Evolutionary conservation across 108 stramenopile species (phyloP).

Genomic region (Skeletonema potamos): DNA sequence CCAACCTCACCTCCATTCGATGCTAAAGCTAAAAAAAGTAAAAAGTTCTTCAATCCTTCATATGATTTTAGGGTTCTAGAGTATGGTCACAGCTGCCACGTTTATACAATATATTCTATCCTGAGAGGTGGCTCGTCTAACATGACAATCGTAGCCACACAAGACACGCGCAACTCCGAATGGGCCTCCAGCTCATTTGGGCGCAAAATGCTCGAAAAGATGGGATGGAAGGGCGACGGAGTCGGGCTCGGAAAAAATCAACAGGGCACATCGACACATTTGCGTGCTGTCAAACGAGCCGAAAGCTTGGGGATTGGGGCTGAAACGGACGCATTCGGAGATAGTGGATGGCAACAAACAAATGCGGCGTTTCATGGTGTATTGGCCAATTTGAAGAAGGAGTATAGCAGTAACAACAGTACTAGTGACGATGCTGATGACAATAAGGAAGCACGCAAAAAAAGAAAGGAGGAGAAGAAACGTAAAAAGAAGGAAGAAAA

Average conservation of each 20-base stretch:
- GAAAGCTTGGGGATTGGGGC: slow-evolving; percentile 72
- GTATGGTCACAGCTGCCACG: no score
- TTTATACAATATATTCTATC: no score
- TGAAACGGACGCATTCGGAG: slow-evolving; percentile 53
- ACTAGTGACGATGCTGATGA: slow-evolving; percentile 13
- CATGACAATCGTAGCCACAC: slow-evolving; percentile 72
- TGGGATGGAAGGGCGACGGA: slow-evolving; percentile 91
- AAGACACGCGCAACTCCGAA: slow-evolving; percentile 70
- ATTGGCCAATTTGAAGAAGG: slow-evolving; percentile 34
- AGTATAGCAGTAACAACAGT: slow-evolving; percentile 11
- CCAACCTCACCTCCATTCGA: no score
- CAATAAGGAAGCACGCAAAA: slow-evolving; percentile 17
- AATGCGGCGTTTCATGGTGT: slow-evolving; percentile 56
- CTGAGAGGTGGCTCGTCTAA: no score
- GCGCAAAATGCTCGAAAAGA: slow-evolving; percentile 73
- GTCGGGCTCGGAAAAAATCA: slow-evolving; percentile 80
- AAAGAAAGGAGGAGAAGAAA: slow-evolving; percentile 46
- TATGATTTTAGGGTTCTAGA: no score
- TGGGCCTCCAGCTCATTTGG: slow-evolving; percentile 73
- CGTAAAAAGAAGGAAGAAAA: slow-evolving; percentile 48
- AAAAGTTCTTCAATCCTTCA: no score
- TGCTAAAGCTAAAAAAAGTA: no score
- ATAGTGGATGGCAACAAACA: slow-evolving; percentile 46
- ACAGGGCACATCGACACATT: slow-evolving; percentile 51
- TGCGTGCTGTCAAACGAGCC: slow-evolving; percentile 48